Evolutionary conservation across 768 basidiomycete genomes (phyloP).

Genomic region (Mycena capillaripes): DNA sequence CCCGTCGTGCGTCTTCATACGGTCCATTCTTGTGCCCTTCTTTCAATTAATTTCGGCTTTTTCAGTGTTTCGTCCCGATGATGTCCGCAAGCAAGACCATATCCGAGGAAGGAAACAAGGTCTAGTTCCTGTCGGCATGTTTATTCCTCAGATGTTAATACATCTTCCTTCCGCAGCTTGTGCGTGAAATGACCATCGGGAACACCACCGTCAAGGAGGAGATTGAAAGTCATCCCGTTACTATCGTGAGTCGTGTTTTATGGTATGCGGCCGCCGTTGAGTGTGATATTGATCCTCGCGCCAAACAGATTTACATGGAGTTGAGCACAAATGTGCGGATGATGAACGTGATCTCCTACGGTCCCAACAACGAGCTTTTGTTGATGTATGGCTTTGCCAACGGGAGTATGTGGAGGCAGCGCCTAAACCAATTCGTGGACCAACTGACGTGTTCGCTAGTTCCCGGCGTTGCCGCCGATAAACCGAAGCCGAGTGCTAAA

Average conservation of each 20-base stretch:
- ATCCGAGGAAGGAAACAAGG: conserved; percentile 30
- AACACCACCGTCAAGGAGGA: conserved; percentile 8
- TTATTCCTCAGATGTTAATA: not conserved
- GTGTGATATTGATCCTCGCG: too few relatives aligned
- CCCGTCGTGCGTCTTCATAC: conserved; percentile 17
- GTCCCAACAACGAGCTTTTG: conserved; percentile 18
- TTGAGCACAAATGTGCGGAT: conserved; percentile 22
- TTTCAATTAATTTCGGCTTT: not conserved
- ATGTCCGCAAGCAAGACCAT: conserved; percentile 24
- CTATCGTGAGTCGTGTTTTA: conserved; percentile 23
- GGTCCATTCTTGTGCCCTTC: too few relatives aligned
- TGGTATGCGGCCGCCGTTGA: too few relatives aligned
- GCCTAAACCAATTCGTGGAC: not conserved
- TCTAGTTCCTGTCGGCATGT: not conserved
- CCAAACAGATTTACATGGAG: conserved; percentile 29
- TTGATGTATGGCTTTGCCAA: conserved; percentile 29
- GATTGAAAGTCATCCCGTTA: conserved; percentile 12
- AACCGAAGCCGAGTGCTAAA: conserved; percentile 26
- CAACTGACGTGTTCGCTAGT: not conserved
- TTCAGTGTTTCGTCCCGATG: conserved; percentile 22
- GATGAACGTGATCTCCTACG: conserved; percentile 31
- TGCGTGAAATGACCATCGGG: conserved; percentile 24
- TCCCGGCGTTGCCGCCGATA: conserved; percentile 20
- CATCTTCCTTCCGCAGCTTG: conserved; percentile 5
- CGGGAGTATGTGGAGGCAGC: conserved; percentile 11